Evolutionary conservation across 2,329 filamentous ascomycete genomes (phyloP).

Genomic region (Neobulgaria alba): DNA sequence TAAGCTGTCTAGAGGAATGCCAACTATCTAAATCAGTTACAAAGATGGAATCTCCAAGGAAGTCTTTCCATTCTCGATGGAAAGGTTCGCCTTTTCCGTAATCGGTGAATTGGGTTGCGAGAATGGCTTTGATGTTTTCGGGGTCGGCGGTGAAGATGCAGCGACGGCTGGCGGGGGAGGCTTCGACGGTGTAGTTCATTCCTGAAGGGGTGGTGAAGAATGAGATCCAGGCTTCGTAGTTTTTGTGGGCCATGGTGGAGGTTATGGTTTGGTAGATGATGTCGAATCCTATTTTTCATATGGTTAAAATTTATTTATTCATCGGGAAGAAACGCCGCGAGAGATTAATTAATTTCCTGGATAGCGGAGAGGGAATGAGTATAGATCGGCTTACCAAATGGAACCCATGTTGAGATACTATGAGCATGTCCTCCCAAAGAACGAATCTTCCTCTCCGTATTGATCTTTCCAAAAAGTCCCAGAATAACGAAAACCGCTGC

Average conservation of each 20-base stretch:
- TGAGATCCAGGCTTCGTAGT: constrained; percentile 52
- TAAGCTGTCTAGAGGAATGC: constrained; percentile 72
- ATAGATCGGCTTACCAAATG: constrained; percentile 35
- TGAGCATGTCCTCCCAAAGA: constrained; percentile 38
- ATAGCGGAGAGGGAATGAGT: too few species aligned
- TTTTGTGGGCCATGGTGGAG: constrained; percentile 43
- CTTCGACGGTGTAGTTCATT: constrained; percentile 50
- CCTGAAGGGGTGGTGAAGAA: constrained; percentile 37
- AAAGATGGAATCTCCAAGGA: constrained; percentile 69
- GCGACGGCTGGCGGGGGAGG: constrained; percentile 20
- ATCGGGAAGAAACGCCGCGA: too few species aligned
- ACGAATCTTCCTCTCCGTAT: constrained; percentile 37
- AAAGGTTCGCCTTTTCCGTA: constrained; percentile 76
- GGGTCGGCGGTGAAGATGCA: constrained; percentile 67
- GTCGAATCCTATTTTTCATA: constrained; percentile 57
- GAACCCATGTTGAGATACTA: constrained; percentile 31
- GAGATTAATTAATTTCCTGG: too few species aligned
- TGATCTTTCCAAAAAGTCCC: constrained; percentile 28
- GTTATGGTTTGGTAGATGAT: constrained; percentile 50
- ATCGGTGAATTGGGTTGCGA: constrained; percentile 79
- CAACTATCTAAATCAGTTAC: constrained; percentile 71
- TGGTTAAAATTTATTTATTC: too few species aligned
- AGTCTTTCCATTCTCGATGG: constrained; percentile 65
- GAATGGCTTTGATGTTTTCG: constrained; percentile 83
- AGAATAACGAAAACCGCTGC: constrained; percentile 22